Base-by-base conservation (phyloP, 2,329 filamentous ascomycete genomes). In the Xylariaceae sp. region DNA sequence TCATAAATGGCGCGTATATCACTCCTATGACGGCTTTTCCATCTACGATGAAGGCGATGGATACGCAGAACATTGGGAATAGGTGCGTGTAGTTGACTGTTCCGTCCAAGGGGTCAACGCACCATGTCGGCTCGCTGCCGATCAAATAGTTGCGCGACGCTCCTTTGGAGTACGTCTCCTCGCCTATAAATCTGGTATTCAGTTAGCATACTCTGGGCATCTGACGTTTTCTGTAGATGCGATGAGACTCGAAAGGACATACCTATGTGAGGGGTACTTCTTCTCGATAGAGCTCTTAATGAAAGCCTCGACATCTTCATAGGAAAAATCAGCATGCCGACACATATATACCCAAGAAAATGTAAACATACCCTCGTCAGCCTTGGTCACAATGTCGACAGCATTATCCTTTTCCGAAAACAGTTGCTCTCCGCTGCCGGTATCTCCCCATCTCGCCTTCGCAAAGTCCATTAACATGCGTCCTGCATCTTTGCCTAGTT, bases 21-120 rank as follows among this genome's bases (percentile, higher is more conserved):
- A 91, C 82, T 17, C 90, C 90, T 47, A 92, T 83, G 2, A 87
- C 73, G 2, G 90, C 87, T 24, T 77, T 73, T 6, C 82, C 79
- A 16, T 81, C 73, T 52, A 90, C 68, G 21, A 88, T 78, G 67
- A 92, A 87, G 45, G 81, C 89, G 67, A 92, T 91, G 31, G 87
- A 90, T 39, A 92, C 87, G 72, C 90, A 92, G 75, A 90, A 92
- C 86, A 91, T 91, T 56, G 88, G 88, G 69, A 91, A 91, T 5
- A 91, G 80, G 71, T 92, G 90, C 26, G 89, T 90, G 75, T 89
- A 92, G 77, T 92, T 92, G 58, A 92, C 88, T 3, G 90, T 92
- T 77, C 88, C 89, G 68, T 92, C 89, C 24, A 92, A 80, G 8
- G 90, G 89, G 72, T 93, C 90, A 36, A 92, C 82, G 67, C 87